Evolutionary conservation across 1,284 basidiomycete genomes (phyloP).

Genomic region (Waitea zeae): DNA sequence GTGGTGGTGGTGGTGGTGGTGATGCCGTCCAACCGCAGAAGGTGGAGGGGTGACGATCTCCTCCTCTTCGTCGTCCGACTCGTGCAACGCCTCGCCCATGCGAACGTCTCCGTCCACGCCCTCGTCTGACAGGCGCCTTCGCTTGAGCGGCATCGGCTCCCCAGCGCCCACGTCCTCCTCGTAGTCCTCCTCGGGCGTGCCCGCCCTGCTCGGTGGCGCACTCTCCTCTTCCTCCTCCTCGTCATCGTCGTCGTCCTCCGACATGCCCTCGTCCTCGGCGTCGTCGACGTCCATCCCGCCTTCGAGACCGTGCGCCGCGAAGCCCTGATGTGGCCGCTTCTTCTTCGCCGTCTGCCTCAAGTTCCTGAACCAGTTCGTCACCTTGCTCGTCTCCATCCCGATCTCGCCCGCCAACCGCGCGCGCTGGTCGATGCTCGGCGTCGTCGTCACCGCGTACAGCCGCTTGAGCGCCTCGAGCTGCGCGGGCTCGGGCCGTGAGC

Average conservation of each 20-base stretch:
- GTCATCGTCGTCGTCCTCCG: slow-evolving; percentile 17
- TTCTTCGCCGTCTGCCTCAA: slow-evolving; percentile 51
- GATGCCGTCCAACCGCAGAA: no score
- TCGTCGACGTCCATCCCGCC: no score
- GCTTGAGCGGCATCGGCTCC: slow-evolving; percentile 7
- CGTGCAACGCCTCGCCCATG: slow-evolving; percentile 17
- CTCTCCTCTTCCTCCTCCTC: slow-evolving; percentile 20
- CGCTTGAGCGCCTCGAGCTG: slow-evolving; percentile 59
- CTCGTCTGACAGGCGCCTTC: slow-evolving; percentile 14
- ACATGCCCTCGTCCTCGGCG: no score
- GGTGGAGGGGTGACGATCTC: no score
- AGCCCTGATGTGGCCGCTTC: no score
- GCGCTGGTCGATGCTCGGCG: slow-evolving; percentile 65
- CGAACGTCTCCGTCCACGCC: slow-evolving; percentile 22
- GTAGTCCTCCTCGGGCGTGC: no score
- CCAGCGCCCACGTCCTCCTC: no score
- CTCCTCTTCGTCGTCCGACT: not conserved
- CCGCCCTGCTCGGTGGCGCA: no score
- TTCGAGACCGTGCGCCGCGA: no score
- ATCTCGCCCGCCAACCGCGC: slow-evolving; percentile 51
- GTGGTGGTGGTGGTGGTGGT: no score
- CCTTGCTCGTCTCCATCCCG: slow-evolving; percentile 65
- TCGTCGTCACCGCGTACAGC: slow-evolving; percentile 46
- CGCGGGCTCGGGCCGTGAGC: slow-evolving; percentile 60
- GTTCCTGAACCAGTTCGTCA: slow-evolving; percentile 78